Percentiles rank a stretch among this genome's conserved stretches.
These are phyloP conservation scores for Zymoseptoria tritici DNA, from an alignment of 2,329 filamentous ascomycete species.

Conservation along the genomic window DNA sequence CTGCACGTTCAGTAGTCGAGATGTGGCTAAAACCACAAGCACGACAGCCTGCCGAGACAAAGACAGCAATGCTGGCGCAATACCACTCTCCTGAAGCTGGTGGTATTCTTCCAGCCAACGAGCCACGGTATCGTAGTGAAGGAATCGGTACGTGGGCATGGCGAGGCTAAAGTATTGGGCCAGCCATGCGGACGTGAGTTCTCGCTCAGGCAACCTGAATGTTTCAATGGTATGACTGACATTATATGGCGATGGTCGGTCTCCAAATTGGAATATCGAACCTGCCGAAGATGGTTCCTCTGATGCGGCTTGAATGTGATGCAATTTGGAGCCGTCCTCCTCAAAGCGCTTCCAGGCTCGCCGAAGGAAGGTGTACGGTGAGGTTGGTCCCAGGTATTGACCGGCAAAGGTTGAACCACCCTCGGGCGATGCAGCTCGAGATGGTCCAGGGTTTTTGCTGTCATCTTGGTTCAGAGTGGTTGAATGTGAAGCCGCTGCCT, in stretches of 20 bases:
- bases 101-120: slow-evolving; percentile 42
- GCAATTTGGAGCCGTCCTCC: slow-evolving; percentile 18
- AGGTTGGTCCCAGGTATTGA: slow-evolving; percentile 23
- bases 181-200: slow-evolving; percentile 28
- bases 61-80: neutral
- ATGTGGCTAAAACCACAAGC: slow-evolving; percentile 49
- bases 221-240: slow-evolving; percentile 31
- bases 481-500: neutral
- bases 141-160: slow-evolving; percentile 39
- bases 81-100: slow-evolving; percentile 31
- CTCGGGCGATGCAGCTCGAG: slow-evolving; percentile 14
- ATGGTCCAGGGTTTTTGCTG: slow-evolving; percentile 7
- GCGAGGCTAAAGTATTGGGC: slow-evolving; percentile 38
- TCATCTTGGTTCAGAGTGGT: slow-evolving; percentile 5
- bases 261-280: slow-evolving; percentile 46
- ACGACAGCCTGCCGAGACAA: slow-evolving; percentile 33
- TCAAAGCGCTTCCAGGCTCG: slow-evolving; percentile 45
- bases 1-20: slow-evolving; percentile 22
- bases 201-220: slow-evolving; percentile 35
- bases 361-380: slow-evolving; percentile 37
- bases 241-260: slow-evolving; percentile 41
- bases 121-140: slow-evolving; percentile 38
- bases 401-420: slow-evolving; percentile 12
- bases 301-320: neutral
- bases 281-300: slow-evolving; percentile 32